Base-by-base conservation (phyloP, 257 asterid genomes). In the Solanum gracilifrons region DNA sequence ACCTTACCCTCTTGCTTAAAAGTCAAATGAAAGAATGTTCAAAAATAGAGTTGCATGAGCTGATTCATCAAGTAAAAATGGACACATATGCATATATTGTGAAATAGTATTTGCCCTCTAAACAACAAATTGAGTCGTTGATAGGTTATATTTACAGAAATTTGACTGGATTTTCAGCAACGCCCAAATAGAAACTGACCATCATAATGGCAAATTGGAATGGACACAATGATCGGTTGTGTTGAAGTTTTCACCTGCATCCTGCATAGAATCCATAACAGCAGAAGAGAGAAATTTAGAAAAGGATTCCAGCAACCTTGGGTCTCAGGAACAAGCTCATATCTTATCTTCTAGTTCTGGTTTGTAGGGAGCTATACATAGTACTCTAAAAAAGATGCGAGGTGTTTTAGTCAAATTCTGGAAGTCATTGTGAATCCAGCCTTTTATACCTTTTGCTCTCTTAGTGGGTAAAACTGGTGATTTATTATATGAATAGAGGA, bases 231-330 rank as follows among this genome's bases (percentile, higher is more conserved):
- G 90, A 97, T 93, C 86, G 99, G 99, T 27, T 96, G 99, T 43
- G 94, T 86, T 72, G 93, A 92, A 68, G 97, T 36, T 92, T 94
- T 97, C 92, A 97, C 98, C 94, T 95, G 99, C 99, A 95, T 97
- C 95, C 99, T 97, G 95, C 91, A 93, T 77, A 87, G 29, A 87
- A 88, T 46, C 58, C 86, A 69, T 68, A 71, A 48, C 60, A 73
- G 27, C 5, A 69, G 39, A 87, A 80, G 60, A 55, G 33, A 83
- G 51, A n/a, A 77, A 35, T 10, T 29, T 66, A 77, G 60, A 10
- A 21, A 62, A 58, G 37, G 32, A 29, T 55, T 41, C 82, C 43
- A 23, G 29, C 25, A 85, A 87, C 72, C 2, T 11, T 79, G 66
- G 27, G 68, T 80, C 27, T 46, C 39, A 80, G 85, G 5, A 48